Evolutionary conservation across 495 filamentous ascomycete genomes (phyloP).

Genomic region (Neurospora sp.): DNA sequence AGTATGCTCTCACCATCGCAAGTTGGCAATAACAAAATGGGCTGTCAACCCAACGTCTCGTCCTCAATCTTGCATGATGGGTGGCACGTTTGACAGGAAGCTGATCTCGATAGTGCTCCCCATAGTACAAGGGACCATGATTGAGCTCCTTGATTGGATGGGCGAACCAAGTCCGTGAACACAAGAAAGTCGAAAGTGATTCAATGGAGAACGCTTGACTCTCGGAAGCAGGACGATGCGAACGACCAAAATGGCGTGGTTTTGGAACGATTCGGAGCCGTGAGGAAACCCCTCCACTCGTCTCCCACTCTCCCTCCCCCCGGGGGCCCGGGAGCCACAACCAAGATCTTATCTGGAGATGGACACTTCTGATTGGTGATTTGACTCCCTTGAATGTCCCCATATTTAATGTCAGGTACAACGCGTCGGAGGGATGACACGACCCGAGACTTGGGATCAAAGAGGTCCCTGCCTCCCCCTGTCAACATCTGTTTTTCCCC

Average conservation of each 20-base stretch:
- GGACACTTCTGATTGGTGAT: background rate
- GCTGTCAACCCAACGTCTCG: background rate
- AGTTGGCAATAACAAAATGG: background rate
- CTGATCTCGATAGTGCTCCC: background rate
- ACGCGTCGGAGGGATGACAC: background rate
- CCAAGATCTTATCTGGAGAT: background rate
- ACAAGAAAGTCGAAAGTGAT: background rate
- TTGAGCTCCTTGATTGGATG: background rate
- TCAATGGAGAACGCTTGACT: constrained; percentile 11
- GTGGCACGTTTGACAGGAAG: background rate
- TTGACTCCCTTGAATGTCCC: background rate
- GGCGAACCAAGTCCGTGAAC: background rate
- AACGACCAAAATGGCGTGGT: background rate
- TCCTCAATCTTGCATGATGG: background rate
- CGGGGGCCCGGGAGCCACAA: background rate
- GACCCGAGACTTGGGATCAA: background rate
- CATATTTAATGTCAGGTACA: background rate
- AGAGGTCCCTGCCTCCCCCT: background rate
- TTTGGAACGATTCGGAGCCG: background rate
- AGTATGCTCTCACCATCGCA: background rate
- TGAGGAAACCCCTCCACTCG: background rate
- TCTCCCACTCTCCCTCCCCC: background rate
- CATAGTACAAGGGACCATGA: background rate
- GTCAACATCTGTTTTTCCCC: background rate
- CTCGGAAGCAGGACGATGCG: background rate